phyloP scores from a whole-genome alignment of 2,329 filamentous ascomycete species.

The Rosellinia necatrix region DNA sequence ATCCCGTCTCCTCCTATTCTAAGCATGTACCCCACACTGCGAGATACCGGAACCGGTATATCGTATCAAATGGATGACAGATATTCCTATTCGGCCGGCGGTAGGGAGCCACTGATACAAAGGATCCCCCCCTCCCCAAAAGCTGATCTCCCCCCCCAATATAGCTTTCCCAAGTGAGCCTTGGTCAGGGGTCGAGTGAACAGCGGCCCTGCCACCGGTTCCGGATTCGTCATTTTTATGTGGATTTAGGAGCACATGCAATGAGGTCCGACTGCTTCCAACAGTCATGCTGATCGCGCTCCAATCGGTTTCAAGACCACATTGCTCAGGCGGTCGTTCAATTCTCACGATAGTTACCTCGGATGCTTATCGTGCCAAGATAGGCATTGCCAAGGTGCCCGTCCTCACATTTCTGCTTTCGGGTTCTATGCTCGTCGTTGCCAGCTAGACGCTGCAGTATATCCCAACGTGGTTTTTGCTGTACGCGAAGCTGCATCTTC shows the following conservation, averaged over 20 bases:
- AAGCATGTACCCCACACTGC: conserved; percentile 28
- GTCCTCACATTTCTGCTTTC: conserved; percentile 7
- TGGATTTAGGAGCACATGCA: conserved; percentile 7
- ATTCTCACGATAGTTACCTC: conserved; percentile 12
- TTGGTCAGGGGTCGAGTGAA: conserved; percentile 6
- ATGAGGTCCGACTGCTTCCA: conserved; percentile 16
- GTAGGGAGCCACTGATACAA: conserved; percentile 7
- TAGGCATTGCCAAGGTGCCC: conserved; percentile 8
- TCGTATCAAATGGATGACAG: conserved; percentile 15
- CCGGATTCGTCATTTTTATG: conserved; percentile 7
- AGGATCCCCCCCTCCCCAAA: conserved; percentile 10
- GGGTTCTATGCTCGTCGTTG: background rate
- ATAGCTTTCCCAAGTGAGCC: conserved; percentile 1
- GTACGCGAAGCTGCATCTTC: conserved; percentile 2
- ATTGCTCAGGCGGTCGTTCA: background rate
- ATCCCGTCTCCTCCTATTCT: conserved; percentile 12
- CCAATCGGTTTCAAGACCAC: conserved; percentile 4
- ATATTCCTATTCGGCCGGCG: conserved; percentile 23
- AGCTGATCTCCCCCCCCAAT: conserved; percentile 14
- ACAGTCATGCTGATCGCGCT: conserved; percentile 5
- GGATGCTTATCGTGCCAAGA: background rate
- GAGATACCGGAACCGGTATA: conserved; percentile 29
- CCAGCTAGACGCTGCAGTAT: conserved; percentile 1
- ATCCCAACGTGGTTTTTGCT: background rate
- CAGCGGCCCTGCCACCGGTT: background rate